phyloP scores from a whole-genome alignment of 352 stramenopile genomes.

The Phytophthora pluvialis region DNA sequence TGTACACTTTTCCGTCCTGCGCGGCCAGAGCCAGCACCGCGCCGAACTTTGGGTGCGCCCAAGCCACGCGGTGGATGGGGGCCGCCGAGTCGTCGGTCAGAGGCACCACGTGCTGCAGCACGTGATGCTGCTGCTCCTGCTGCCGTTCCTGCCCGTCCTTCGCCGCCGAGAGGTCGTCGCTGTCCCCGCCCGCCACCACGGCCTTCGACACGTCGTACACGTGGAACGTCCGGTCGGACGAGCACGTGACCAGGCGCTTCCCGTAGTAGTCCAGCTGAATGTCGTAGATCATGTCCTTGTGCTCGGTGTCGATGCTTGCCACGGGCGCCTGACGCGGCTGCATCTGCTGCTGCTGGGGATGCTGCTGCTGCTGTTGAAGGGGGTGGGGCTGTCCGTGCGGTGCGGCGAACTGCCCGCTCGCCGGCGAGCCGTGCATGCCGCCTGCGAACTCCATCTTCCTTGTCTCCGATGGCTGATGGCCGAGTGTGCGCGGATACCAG shows the following conservation, averaged over 20 bases:
- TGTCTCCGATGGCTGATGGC: slow-evolving; percentile 3
- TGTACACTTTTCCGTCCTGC: slow-evolving; percentile 85
- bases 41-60: slow-evolving; percentile 88
- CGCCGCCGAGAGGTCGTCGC: slow-evolving; percentile 1
- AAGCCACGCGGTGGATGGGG: slow-evolving; percentile 80
- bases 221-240: slow-evolving; percentile 82
- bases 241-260: slow-evolving; percentile 85
- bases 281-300: slow-evolving; percentile 91
- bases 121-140: slow-evolving; percentile 34
- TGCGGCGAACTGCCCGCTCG: slow-evolving; percentile 16
- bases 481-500: slow-evolving; percentile 8
- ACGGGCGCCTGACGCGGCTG: slow-evolving; percentile 46
- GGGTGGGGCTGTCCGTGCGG: slow-evolving; percentile 19
- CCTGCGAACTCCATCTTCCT: slow-evolving; percentile 30
- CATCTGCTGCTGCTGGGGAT: slow-evolving; percentile 24
- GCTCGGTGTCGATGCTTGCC: slow-evolving; percentile 83
- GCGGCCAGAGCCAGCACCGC: slow-evolving; percentile 78
- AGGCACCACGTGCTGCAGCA: slow-evolving; percentile 71
- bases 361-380: neutral
- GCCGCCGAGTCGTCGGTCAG: slow-evolving; percentile 70
- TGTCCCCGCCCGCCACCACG: slow-evolving; percentile 31
- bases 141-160: slow-evolving; percentile 12
- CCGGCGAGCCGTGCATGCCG: slow-evolving; percentile 13
- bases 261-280: slow-evolving; percentile 91
- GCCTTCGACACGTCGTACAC: slow-evolving; percentile 81